phyloP scores from a whole-genome alignment of 1,284 basidiomycete species.

The Boletus hoseneyae region DNA sequence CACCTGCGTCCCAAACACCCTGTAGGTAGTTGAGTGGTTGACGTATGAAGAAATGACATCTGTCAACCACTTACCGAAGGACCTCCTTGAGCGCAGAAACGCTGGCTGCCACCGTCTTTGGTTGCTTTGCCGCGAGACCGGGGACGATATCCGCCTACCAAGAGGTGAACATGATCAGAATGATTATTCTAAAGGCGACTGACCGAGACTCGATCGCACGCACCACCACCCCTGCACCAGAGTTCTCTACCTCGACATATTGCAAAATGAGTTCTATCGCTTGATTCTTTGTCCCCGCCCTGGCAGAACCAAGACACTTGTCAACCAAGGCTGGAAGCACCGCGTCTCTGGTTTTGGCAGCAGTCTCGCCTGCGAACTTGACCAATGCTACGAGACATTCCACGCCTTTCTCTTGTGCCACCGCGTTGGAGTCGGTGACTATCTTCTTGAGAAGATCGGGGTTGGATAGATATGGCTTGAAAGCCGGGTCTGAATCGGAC shows the following conservation, averaged over 20 bases:
- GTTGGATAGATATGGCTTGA: slow-evolving; percentile 82
- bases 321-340: slow-evolving; percentile 92
- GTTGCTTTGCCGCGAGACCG: slow-evolving; percentile 90
- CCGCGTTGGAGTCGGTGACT: slow-evolving; percentile 89
- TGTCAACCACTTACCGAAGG: slow-evolving; percentile 37
- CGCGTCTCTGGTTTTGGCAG: slow-evolving; percentile 75
- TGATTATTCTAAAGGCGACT: slow-evolving; percentile 12
- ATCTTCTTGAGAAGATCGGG: slow-evolving; percentile 84
- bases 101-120: slow-evolving; percentile 87
- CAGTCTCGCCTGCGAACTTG: slow-evolving; percentile 87
- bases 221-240: slow-evolving; percentile 85
- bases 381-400: slow-evolving; percentile 84
- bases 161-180: slow-evolving; percentile 29
- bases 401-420: slow-evolving; percentile 96
- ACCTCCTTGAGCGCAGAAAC: slow-evolving; percentile 82
- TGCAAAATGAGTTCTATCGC: slow-evolving; percentile 85
- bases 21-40: slow-evolving; percentile 31
- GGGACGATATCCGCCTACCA: slow-evolving; percentile 77
- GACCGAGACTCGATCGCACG: slow-evolving; percentile 40
- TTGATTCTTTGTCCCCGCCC: slow-evolving; percentile 90
- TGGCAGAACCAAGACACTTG: slow-evolving; percentile 90
- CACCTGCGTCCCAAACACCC: slow-evolving; percentile 79
- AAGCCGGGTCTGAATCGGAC: slow-evolving; percentile 92
- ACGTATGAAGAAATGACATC: slow-evolving; percentile 1
- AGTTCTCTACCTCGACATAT: slow-evolving; percentile 94